Percentiles rank a stretch among this genome's conserved stretches.
phyloP scores from a whole-genome alignment of 352 stramenopile genomes.

The Thalassiosira exigua region DNA sequence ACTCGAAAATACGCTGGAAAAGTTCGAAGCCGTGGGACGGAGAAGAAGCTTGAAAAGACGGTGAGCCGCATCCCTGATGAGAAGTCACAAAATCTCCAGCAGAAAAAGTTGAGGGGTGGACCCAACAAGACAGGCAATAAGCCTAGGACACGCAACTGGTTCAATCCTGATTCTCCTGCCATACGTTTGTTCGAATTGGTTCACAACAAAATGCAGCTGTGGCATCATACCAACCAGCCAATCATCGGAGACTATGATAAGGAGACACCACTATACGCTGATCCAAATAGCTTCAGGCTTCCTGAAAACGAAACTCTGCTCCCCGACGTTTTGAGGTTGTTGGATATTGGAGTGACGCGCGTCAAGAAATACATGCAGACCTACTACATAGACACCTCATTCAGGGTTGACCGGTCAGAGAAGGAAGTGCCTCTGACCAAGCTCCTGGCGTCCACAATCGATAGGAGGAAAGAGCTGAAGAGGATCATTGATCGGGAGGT shows the following conservation, averaged over 20 bases:
- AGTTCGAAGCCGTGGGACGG: not conserved
- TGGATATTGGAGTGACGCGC: not conserved
- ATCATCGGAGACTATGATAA: conserved; percentile 7
- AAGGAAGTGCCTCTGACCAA: conserved; percentile 21
- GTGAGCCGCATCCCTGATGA: not conserved
- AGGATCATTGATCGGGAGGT: not conserved
- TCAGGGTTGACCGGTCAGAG: conserved; percentile 3
- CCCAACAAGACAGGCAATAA: not conserved
- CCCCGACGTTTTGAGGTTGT: conserved; percentile 7
- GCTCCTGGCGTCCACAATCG: not conserved
- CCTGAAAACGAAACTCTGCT: conserved; percentile 15
- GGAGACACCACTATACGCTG: not conserved
- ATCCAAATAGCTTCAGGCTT: conserved; percentile 1
- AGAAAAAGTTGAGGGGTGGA: conserved; percentile 5
- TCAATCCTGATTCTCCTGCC: not conserved
- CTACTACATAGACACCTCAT: conserved; percentile 10
- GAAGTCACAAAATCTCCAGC: conserved; percentile 1
- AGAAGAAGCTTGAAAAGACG: conserved; percentile 17
- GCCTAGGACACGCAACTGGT: not conserved
- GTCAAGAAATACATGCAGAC: conserved; percentile 8
- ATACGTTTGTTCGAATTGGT: conserved; percentile 7
- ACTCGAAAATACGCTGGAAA: conserved; percentile 7
- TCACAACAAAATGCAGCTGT: conserved; percentile 4
- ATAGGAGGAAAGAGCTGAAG: conserved; percentile 2
- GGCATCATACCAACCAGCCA: conserved; percentile 6